Conservation (phyloP, 176 grass and related monocot genomes). For the Rhipidocladum racemiflorum region DNA sequence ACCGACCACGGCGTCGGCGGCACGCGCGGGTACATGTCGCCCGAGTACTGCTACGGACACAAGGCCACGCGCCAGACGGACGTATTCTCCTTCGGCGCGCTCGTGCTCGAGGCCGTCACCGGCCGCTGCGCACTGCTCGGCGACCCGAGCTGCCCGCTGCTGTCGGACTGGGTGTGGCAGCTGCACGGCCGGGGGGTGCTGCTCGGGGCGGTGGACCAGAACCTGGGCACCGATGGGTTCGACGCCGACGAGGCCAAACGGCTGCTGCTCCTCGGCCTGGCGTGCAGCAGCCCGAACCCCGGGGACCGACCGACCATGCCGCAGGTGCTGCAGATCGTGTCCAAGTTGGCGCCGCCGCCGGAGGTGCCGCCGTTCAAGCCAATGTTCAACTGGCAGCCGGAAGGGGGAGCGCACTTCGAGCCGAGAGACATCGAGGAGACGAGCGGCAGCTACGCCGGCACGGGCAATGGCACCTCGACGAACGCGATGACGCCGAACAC, state of each 20-base stretch:
- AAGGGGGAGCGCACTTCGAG: constrained; percentile 10
- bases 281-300: constrained; percentile 52
- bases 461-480: background rate
- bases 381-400: constrained; percentile 47
- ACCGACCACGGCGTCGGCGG: constrained; percentile 52
- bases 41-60: constrained; percentile 45
- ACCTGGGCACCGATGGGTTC: constrained; percentile 25
- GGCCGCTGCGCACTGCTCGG: constrained; percentile 24
- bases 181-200: constrained; percentile 48
- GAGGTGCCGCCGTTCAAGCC: constrained; percentile 40
- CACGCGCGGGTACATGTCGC: constrained; percentile 63
- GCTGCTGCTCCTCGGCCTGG: constrained; percentile 48
- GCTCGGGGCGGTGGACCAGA: constrained; percentile 44
- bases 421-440: constrained; percentile 27
- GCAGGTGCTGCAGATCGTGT: constrained; percentile 47
- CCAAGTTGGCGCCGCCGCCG: constrained; percentile 34
- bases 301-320: constrained; percentile 41
- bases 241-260: constrained; percentile 28
- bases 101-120: constrained; percentile 55
- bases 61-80: constrained; percentile 50
- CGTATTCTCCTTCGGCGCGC: constrained; percentile 52
- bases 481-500: background rate
- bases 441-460: background rate
- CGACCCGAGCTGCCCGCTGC: constrained; percentile 19
- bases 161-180: constrained; percentile 56